Evolutionary conservation across 202 grass and related monocot genomes (phyloP), one percentile per base, ranked within the genome.

Genomic region (Carex arenaria): DNA sequence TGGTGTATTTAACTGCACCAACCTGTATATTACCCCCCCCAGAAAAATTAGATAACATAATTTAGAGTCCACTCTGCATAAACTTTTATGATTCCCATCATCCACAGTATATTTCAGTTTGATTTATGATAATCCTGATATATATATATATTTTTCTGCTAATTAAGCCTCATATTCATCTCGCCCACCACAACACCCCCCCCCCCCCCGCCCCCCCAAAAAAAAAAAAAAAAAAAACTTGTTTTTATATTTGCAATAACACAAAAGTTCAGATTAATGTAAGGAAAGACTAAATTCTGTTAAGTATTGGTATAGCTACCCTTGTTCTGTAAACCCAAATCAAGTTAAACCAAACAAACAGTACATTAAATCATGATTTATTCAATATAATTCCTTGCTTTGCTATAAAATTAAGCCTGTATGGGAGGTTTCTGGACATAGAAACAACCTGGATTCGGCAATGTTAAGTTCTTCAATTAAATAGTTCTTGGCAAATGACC

Each of bases 401-500:
- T 57, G 14, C 51, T 10, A 57, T 34, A 57, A 76, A 56, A 76
- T 34, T 9, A n/a, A 18, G 23, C 17, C 28, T 74, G 32, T 76
- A 32, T 76, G 26, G 10, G 13, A 76, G 51, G 28, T 57, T 28
- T 76, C 52, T 32, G 51, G 3, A 56, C 18, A 76, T 52, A 55
- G 67, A 76, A 76, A 22, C 5, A 22, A 82, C 83, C 87, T 87
- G 68, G 92, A 89, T 68, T 93, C 84, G 0, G 86, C 80, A 4
- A 98, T 85, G 61, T 89, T 89, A 12, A 98, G 89, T 43, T 98
- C 92, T 36, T 93, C 61, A 22, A 90, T 88, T 80, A 98, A 86
- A 74, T 95, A 98, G 64, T 86, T 95, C 86, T 77, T 90, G 5
- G 95, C 87, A 83, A 92, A 98, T 45, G 95, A 98, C 12, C 95